Evolutionary conservation across 2,329 filamentous ascomycete genomes (phyloP).

Genomic region (Claviceps paspali): DNA sequence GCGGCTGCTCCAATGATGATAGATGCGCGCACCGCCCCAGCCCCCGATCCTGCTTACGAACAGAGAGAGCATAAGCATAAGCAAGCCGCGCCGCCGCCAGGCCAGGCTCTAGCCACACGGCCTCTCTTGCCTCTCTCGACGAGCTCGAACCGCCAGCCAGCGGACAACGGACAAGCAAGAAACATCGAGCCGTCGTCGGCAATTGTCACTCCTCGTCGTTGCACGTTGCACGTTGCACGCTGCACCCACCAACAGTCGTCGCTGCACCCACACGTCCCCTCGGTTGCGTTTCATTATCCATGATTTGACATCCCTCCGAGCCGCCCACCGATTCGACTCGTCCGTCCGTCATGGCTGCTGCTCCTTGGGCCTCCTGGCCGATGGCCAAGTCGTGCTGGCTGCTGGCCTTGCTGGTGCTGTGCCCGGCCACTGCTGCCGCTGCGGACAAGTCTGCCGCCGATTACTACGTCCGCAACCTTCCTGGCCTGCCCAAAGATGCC

Average conservation of each 20-base stretch:
- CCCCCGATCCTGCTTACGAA: too few species aligned
- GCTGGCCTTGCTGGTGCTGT: constrained; percentile 25
- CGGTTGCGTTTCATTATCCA: neutral
- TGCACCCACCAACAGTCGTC: too few species aligned
- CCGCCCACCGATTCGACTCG: neutral
- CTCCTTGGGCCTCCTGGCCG: constrained; percentile 1
- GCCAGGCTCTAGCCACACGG: too few species aligned
- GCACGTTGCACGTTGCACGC: too few species aligned
- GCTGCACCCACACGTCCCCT: neutral
- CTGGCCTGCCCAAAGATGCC: constrained; percentile 59
- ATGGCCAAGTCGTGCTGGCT: constrained; percentile 8
- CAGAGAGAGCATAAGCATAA: too few species aligned
- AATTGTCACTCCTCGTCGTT: neutral
- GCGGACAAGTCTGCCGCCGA: constrained; percentile 40
- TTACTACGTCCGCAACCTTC: constrained; percentile 77
- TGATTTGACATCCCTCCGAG: neutral
- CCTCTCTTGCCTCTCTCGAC: too few species aligned
- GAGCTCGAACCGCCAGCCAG: too few species aligned
- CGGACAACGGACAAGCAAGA: too few species aligned
- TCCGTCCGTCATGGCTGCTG: constrained; percentile 3
- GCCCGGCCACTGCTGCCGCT: constrained; percentile 20
- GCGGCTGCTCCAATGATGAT: too few species aligned
- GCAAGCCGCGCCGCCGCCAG: too few species aligned
- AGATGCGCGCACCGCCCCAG: too few species aligned
- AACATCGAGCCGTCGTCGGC: too few species aligned